Evolutionary conservation across 1,139 yeast species (phyloP).

Genomic region (Nakaseomyces bracarensis): DNA sequence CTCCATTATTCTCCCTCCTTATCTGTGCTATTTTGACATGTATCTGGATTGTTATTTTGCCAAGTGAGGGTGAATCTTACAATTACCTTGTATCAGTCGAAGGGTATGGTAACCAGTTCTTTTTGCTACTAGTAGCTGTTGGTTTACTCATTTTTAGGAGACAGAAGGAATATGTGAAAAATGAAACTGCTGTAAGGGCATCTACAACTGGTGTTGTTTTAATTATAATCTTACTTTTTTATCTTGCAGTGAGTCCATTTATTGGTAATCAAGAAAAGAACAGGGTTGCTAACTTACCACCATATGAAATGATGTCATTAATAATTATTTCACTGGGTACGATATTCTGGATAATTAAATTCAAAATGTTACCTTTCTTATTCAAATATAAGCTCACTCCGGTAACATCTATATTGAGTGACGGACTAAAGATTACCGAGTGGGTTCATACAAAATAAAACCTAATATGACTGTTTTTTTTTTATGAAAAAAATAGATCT

Average conservation of each 20-base stretch:
- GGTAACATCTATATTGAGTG: constrained; percentile 38
- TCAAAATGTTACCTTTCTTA: constrained; percentile 39
- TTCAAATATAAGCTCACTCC: constrained; percentile 39
- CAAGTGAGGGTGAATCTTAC: constrained; percentile 48
- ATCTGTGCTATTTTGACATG: constrained; percentile 31
- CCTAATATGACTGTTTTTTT: neutral
- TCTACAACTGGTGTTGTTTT: constrained; percentile 39
- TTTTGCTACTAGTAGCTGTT: constrained; percentile 41
- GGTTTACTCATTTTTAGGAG: constrained; percentile 47
- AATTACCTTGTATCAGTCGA: constrained; percentile 51
- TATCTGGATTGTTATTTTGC: constrained; percentile 36
- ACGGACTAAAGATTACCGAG: constrained; percentile 47
- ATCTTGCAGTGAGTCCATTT: constrained; percentile 44
- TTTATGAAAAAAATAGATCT: neutral
- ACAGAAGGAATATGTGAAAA: constrained; percentile 32
- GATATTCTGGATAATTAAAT: constrained; percentile 44
- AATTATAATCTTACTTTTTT: constrained; percentile 36
- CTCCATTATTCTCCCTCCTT: constrained; percentile 45
- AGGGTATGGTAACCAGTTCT: constrained; percentile 48
- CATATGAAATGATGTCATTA: constrained; percentile 41
- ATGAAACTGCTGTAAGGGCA: constrained; percentile 40
- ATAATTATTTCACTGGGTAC: constrained; percentile 34
- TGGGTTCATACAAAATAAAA: constrained; percentile 49
- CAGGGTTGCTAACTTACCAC: constrained; percentile 43
- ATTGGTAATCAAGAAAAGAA: constrained; percentile 36